Base-by-base conservation (phyloP, 495 filamentous ascomycete species). In the Aspergillus incahuasiensis region DNA sequence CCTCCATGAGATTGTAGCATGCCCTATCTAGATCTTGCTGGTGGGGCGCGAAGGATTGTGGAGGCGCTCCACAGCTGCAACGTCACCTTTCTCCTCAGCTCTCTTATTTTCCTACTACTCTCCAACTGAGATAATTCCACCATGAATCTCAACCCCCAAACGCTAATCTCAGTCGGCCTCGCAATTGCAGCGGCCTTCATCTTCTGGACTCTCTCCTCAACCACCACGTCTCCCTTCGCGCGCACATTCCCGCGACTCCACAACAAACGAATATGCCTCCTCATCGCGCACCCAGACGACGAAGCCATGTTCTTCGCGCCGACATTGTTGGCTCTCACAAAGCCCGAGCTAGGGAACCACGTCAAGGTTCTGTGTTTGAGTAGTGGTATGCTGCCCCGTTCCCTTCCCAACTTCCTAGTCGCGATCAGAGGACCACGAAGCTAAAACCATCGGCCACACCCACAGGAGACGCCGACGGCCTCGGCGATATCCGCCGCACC, bases 231-330 rank as follows among this genome's bases (percentile, higher is more conserved):
- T 74, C 89, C 53, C 58, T 91, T 64, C 74, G 86, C 69, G 60
- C 83, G 70, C 8, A 78, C 81, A 24, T 88, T 91, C 62, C 89
- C 90, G 0, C 82, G 70, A 50, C 77, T 95, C 54, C 75, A 75
- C 55, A 85, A 87, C 74, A 91, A 95, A 75, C 79, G 87, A 57
- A 89, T 96, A 58, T 87, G 87, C 63, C 79, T 98, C 24, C 76
- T 98, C 35, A 97, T 98, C 68, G 94, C 94, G 4, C 94, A 98
- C 71, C 94, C 94, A 0, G 94, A 98, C 69, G 94, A 98, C 58
- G 94, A 98, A 76, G 95, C 94, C 61, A 98, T 98, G 94, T 98
- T 98, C 77, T 98, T 98, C 72, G 83, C 92, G 56, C 94, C 94
- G 0, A 87, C 90, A 0, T 79, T 98, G 3, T 75, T 95, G 50